phyloP scores from a whole-genome alignment of 768 basidiomycete species.

The Jaapia argillacea region DNA sequence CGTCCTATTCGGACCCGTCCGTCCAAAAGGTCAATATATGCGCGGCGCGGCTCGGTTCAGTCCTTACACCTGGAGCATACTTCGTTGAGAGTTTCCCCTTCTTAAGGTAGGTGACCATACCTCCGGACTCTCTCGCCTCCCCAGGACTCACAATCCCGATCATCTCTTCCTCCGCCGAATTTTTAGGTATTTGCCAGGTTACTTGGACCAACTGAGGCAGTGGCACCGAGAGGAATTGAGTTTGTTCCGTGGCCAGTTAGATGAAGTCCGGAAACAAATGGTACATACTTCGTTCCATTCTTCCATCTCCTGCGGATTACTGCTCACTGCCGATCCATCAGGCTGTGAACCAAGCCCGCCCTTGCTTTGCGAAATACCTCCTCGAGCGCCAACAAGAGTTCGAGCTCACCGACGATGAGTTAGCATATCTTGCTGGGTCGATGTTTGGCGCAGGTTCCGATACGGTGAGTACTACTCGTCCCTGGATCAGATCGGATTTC shows the following conservation, averaged over 20 bases:
- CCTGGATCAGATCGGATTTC: no score
- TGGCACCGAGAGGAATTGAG: constrained; percentile 37
- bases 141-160: not conserved
- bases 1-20: constrained; percentile 25
- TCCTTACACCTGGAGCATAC: constrained; percentile 25
- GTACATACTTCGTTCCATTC: constrained; percentile 13
- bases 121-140: not conserved
- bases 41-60: constrained; percentile 23
- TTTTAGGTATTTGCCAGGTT: constrained; percentile 37
- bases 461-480: constrained; percentile 18
- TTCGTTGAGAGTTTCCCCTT: constrained; percentile 26
- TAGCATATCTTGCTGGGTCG: constrained; percentile 28
- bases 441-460: constrained; percentile 35
- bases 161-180: no score
- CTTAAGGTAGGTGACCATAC: constrained; percentile 25
- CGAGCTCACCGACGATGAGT: constrained; percentile 22
- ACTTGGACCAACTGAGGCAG: constrained; percentile 41
- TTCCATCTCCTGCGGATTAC: not conserved
- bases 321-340: not conserved
- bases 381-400: constrained; percentile 25
- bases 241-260: constrained; percentile 21
- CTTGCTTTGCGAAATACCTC: constrained; percentile 26
- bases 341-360: not conserved
- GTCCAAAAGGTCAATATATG: constrained; percentile 22
- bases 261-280: constrained; percentile 18